A percentile compares a stretch with the other conserved stretches of the same genome.
Evolutionary conservation across 257 asterid species (phyloP).

Genomic region (Ophiorrhiza pumila): DNA sequence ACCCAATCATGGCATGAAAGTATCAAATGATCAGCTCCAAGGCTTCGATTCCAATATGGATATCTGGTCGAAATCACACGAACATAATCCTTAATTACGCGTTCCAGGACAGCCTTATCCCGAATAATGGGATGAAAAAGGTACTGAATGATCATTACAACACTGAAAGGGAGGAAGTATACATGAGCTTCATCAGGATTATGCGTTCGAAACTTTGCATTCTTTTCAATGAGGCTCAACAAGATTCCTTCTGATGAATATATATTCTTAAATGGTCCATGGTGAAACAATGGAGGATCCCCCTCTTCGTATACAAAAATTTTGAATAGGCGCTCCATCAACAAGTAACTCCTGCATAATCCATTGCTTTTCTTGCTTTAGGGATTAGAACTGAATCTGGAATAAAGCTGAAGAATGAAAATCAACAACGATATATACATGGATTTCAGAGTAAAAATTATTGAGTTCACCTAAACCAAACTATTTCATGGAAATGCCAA

Average conservation of each 20-base stretch:
- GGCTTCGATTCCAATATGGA: conserved; percentile 58
- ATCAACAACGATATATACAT: too few relatives aligned
- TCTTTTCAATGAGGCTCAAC: conserved; percentile 40
- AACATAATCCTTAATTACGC: conserved; percentile 47
- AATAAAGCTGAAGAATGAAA: too few relatives aligned
- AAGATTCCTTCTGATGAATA: conserved; percentile 66
- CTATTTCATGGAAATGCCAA: too few relatives aligned
- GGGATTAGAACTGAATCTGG: too few relatives aligned
- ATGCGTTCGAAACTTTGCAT: conserved; percentile 24
- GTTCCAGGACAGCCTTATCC: conserved; percentile 55
- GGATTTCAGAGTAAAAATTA: neutral
- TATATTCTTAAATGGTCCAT: conserved; percentile 50
- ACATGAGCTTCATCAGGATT: conserved; percentile 61
- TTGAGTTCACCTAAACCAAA: too few relatives aligned
- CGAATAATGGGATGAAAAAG: conserved; percentile 52
- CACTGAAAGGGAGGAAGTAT: conserved; percentile 69
- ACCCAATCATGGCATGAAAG: conserved; percentile 83
- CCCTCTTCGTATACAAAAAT: conserved; percentile 64
- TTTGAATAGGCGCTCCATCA: conserved; percentile 57
- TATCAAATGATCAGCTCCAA: conserved; percentile 75
- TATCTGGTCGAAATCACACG: conserved; percentile 43
- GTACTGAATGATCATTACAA: conserved; percentile 54
- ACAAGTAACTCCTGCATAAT: conserved; percentile 58
- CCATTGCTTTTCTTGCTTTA: too few relatives aligned
- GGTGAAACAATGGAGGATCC: conserved; percentile 60